Percentiles rank a stretch among this genome's conserved stretches.
phyloP scores from a whole-genome alignment of 2,329 filamentous ascomycete genomes.

The Alternaria sp. region DNA sequence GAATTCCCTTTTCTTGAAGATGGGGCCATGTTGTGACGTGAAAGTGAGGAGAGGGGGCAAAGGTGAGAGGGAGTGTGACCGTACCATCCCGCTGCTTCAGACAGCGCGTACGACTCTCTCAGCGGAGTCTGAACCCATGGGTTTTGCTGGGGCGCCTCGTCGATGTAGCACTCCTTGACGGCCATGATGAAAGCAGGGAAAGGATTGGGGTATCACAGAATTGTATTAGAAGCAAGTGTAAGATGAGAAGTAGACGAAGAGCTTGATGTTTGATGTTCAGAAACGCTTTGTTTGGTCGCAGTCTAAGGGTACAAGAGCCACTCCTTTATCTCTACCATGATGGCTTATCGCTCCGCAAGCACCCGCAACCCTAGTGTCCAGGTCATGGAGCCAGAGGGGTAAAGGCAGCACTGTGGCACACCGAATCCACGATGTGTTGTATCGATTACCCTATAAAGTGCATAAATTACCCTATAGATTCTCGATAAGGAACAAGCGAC shows the following conservation, averaged over 20 bases:
- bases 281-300: neutral
- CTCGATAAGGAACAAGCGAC: slow-evolving; percentile 34
- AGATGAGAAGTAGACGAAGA: neutral
- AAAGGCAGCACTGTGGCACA: slow-evolving; percentile 11
- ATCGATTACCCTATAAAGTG: slow-evolving; percentile 46
- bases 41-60: neutral
- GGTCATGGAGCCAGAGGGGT: slow-evolving; percentile 17
- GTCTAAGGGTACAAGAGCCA: slow-evolving; percentile 5
- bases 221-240: slow-evolving; percentile 3
- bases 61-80: slow-evolving; percentile 41
- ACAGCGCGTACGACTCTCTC: slow-evolving; percentile 70
- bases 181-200: slow-evolving; percentile 28
- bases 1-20: slow-evolving; percentile 33
- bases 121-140: slow-evolving; percentile 76
- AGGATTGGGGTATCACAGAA: slow-evolving; percentile 15
- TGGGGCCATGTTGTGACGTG: neutral
- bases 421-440: slow-evolving; percentile 21
- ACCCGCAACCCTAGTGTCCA: slow-evolving; percentile 24
- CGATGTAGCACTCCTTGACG: slow-evolving; percentile 26
- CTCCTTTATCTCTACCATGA: slow-evolving; percentile 20
- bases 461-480: slow-evolving; percentile 43
- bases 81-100: slow-evolving; percentile 74
- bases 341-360: slow-evolving; percentile 33
- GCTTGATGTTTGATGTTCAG: neutral
- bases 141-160: slow-evolving; percentile 32